Percentiles rank a stretch among this genome's conserved stretches.
These are phyloP conservation scores for Solanum pimpinellifolium DNA, from an alignment of 257 asterid species.

Conservation along the genomic window DNA sequence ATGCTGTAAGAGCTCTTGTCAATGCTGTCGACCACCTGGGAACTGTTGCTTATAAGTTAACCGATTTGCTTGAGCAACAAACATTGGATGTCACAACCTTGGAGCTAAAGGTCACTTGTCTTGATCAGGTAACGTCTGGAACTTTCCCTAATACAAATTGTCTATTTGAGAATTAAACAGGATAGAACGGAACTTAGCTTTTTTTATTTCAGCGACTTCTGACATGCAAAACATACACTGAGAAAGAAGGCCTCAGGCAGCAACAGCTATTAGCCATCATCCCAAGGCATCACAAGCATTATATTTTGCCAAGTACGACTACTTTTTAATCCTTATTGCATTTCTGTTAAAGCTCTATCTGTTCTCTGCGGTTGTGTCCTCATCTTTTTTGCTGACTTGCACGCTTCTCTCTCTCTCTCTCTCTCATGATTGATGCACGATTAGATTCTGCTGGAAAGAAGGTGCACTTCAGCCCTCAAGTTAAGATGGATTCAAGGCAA, in stretches of 20 bases:
- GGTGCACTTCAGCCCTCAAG: slow-evolving; percentile 70
- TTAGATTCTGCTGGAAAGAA: slow-evolving; percentile 74
- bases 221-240: slow-evolving; percentile 72
- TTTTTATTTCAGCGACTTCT: slow-evolving; percentile 38
- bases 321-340: background rate
- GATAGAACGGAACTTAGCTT: slow-evolving; percentile 10
- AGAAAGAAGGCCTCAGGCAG: slow-evolving; percentile 86
- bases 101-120: slow-evolving; percentile 52
- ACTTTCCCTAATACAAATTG: background rate
- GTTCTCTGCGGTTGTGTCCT: background rate
- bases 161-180: background rate
- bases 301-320: slow-evolving; percentile 73
- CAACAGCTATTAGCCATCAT: slow-evolving; percentile 79
- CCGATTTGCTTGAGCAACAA: slow-evolving; percentile 75
- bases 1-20: slow-evolving; percentile 85
- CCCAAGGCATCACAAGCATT: slow-evolving; percentile 98
- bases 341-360: background rate
- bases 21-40: slow-evolving; percentile 96
- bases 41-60: slow-evolving; percentile 83
- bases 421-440: slow-evolving; percentile 1
- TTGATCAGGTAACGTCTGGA: slow-evolving; percentile 50
- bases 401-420: background rate
- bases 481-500: slow-evolving; percentile 43
- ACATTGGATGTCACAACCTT: slow-evolving; percentile 53
- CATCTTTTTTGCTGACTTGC: background rate